These are phyloP conservation scores for Paecilomyces dactylethromorphus DNA, from an alignment of 2,329 filamentous ascomycete genomes.

Conservation along the genomic window DNA sequence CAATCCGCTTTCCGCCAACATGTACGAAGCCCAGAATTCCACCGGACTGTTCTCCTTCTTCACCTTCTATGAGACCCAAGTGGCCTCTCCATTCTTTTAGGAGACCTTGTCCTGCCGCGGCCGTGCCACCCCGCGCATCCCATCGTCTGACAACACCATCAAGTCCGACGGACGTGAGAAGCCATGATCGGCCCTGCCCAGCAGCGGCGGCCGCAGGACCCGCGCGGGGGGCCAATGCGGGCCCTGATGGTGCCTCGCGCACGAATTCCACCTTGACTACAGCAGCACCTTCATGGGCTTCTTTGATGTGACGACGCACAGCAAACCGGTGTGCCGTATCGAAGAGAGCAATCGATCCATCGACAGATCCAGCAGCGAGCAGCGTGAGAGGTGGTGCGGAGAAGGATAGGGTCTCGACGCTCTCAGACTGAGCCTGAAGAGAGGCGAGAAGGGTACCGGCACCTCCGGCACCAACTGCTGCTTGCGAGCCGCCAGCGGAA, in stretches of 20 bases:
- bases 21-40: slow-evolving; percentile 90
- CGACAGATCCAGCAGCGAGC: slow-evolving; percentile 58
- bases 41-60: slow-evolving; percentile 69
- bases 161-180: slow-evolving; percentile 83
- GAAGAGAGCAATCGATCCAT: slow-evolving; percentile 71
- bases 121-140: slow-evolving; percentile 68
- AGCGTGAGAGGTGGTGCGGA: slow-evolving; percentile 54
- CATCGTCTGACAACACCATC: slow-evolving; percentile 86
- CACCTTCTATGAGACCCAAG: slow-evolving; percentile 31
- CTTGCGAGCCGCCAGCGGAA: slow-evolving; percentile 30
- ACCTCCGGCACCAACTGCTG: slow-evolving; percentile 34
- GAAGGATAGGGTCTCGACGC: slow-evolving; percentile 70
- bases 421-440: slow-evolving; percentile 69
- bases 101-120: slow-evolving; percentile 61
- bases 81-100: slow-evolving; percentile 89
- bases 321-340: slow-evolving; percentile 82
- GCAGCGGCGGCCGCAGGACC: slow-evolving; percentile 17
- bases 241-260: slow-evolving; percentile 33
- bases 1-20: slow-evolving; percentile 61
- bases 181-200: slow-evolving; percentile 48
- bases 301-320: slow-evolving; percentile 71
- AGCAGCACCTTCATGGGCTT: slow-evolving; percentile 79
- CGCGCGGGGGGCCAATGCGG: slow-evolving; percentile 19
- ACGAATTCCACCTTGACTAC: slow-evolving; percentile 94
- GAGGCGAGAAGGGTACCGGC: slow-evolving; percentile 72